Conservation (phyloP, 2,329 filamentous ascomycete species). For the Fusarium albosuccineum region DNA sequence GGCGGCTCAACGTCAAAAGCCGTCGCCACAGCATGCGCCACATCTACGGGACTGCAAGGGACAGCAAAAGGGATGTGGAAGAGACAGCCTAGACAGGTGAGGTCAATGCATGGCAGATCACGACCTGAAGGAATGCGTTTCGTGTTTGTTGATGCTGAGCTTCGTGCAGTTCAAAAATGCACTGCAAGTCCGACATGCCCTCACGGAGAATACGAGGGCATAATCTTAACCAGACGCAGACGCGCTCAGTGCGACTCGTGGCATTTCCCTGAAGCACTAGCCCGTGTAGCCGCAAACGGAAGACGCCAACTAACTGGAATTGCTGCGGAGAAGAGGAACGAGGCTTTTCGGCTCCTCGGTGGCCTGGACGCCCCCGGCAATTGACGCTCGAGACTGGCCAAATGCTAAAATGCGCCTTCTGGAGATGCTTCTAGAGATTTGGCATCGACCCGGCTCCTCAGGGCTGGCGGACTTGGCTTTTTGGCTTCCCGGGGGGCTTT, state of each 20-base stretch:
- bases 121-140: constrained; percentile 37
- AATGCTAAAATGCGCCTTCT: constrained; percentile 2
- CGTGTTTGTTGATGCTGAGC: constrained; percentile 34
- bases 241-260: constrained; percentile 8
- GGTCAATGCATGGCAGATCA: constrained; percentile 21
- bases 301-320: constrained; percentile 17
- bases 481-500: constrained; percentile 25
- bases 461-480: constrained; percentile 21
- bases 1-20: constrained; percentile 1
- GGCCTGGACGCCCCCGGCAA: constrained; percentile 25
- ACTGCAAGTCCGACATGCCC: constrained; percentile 8
- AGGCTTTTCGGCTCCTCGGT: constrained; percentile 18
- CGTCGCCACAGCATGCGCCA: constrained; percentile 31
- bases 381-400: constrained; percentile 2
- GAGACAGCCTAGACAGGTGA: constrained; percentile 18
- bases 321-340: constrained; percentile 4
- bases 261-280: constrained; percentile 5
- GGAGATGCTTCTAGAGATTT: constrained; percentile 9
- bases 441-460: constrained; percentile 1
- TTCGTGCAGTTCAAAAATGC: background rate
- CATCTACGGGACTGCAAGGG: constrained; percentile 19
- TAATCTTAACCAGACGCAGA: constrained; percentile 10
- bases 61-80: background rate
- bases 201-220: constrained; percentile 21
- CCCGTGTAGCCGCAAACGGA: constrained; percentile 32